Conservation (phyloP, 2,329 filamentous ascomycete genomes). For the Botrytis fragariae region DNA sequence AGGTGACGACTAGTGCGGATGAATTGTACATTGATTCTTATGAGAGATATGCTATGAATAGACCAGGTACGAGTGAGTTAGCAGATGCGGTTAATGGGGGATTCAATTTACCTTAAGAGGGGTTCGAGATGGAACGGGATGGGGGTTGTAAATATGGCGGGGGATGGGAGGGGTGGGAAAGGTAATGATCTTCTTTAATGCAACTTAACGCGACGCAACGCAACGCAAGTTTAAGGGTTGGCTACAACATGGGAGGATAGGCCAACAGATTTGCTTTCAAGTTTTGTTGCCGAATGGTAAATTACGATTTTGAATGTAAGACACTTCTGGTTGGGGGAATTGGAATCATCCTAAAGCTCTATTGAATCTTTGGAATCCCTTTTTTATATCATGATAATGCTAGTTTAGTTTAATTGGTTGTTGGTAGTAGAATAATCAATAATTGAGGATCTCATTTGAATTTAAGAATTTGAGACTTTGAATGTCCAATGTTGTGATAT, state of each 20-base stretch:
- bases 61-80: constrained; percentile 56
- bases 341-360: background rate
- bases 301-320: background rate
- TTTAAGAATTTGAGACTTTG: background rate
- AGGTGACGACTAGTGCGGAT: constrained; percentile 41
- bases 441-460: background rate
- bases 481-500: background rate
- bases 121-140: background rate
- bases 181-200: background rate
- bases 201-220: background rate
- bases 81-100: constrained; percentile 60
- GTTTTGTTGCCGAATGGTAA: background rate
- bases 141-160: background rate
- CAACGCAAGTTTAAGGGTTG: background rate
- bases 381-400: background rate
- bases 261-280: background rate
- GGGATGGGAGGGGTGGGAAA: background rate
- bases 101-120: constrained; percentile 34
- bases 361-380: background rate
- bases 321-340: background rate
- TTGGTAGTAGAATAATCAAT: background rate
- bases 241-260: background rate
- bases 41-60: constrained; percentile 64
- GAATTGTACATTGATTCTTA: constrained; percentile 68
- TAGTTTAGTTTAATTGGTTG: background rate